phyloP scores from a whole-genome alignment of 331 rosid species.

The Malus hybrid region DNA sequence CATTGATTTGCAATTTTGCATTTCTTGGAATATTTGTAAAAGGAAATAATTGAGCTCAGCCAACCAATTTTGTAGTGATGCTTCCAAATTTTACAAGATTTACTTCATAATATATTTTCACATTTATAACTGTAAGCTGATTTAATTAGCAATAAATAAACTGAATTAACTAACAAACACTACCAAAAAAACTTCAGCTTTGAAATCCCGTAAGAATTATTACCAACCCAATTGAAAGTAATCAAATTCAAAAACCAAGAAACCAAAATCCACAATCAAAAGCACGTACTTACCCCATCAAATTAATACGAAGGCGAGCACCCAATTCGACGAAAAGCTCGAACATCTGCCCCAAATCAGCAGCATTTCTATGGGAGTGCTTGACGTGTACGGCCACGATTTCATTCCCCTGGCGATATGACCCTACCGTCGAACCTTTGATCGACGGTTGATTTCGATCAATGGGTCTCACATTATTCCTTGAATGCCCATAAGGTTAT shows the following conservation, averaged over 20 bases:
- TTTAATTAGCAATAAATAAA: background rate
- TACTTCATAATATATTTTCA: background rate
- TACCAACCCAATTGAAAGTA: background rate
- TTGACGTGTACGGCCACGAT: slow-evolving; percentile 70
- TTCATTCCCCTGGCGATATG: slow-evolving; percentile 61
- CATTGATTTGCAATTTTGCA: background rate
- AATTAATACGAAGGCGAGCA: slow-evolving; percentile 64
- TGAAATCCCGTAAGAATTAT: background rate
- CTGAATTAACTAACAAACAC: slow-evolving; percentile 12
- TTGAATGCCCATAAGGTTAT: no score
- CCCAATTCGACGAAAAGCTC: slow-evolving; percentile 30
- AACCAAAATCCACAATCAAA: background rate
- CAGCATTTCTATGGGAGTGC: slow-evolving; percentile 93
- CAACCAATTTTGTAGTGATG: background rate
- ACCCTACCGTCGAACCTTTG: no score
- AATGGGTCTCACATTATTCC: no score
- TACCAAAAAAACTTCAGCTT: background rate
- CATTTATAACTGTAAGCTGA: background rate
- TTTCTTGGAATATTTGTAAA: background rate
- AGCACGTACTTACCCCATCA: slow-evolving; percentile 63
- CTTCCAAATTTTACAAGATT: background rate
- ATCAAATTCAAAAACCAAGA: slow-evolving; percentile 10
- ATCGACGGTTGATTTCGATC: no score
- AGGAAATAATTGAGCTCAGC: background rate
- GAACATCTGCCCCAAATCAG: slow-evolving; percentile 94